Base-by-base conservation (phyloP, 2,329 filamentous ascomycete species). In the Capronia epimyces region DNA sequence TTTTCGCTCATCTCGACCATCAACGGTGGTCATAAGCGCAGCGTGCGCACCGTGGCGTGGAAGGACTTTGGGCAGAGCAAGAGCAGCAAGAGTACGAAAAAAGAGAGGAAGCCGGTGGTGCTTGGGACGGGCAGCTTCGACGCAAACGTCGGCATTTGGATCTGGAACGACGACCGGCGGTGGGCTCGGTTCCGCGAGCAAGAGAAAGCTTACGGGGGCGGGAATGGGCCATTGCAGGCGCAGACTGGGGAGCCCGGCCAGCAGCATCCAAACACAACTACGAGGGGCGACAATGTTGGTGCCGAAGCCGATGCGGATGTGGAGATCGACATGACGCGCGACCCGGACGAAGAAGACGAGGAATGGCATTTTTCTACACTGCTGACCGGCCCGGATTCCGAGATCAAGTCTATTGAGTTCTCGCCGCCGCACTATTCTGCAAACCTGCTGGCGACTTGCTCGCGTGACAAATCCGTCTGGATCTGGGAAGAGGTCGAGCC, bases 401-500 rank as follows among this genome's bases (percentile, higher is more conserved):
- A 98, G 70, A 87, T 98, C 69, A 98, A 98, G 69, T 83, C 79
- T 24, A 81, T 95, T 10, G 80, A 86, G 16, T 74, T 72, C 69
- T 70, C 69, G 0, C 62, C 71, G 2, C 69, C 74, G 86, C 96
- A 74, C 75, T 62, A 62, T 41, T 49, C 58, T 22, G 76, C 48
- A 78, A 91, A 56, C 77, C 80, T 89, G 62, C 78, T 98, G 3
- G 93, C 93, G 4, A 96, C 90, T 0, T 96, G 90, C 69, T 87
- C 83, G 46, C 80, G 93, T 43, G 93, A 98, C 67, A 97, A 97
- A 73, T 86, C 82, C 13, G 88, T 97, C 15, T 98, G 93, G 93
- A 88, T 98, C 62, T 98, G 93, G 93, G 93, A 98, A 70, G 93
- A 97, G 67, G 80, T 96, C 47, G 84, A 87, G 60, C 86, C 84